Conservation (phyloP, 441 rosid species). For the Dalechampia spathulata region DNA sequence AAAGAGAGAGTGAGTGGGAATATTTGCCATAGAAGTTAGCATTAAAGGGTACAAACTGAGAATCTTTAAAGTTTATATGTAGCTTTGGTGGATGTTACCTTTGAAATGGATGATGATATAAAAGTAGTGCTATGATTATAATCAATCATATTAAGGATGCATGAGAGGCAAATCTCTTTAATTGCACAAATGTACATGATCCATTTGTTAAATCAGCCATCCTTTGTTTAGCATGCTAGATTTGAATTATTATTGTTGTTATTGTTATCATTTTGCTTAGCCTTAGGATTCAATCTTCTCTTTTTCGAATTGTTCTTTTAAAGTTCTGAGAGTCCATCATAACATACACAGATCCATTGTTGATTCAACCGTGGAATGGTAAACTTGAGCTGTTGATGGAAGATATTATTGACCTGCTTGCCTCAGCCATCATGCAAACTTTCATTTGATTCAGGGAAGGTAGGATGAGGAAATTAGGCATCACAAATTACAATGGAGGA, state of each 20-base stretch:
- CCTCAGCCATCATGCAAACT: constrained; percentile 1
- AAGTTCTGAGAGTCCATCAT: neutral
- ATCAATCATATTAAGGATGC: too few relatives aligned
- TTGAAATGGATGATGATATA: constrained; percentile 5
- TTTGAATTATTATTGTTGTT: neutral
- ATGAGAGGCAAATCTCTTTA: too few relatives aligned
- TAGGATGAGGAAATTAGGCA: neutral
- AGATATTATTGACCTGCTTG: neutral
- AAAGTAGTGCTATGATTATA: constrained; percentile 3
- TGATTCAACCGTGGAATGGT: neutral
- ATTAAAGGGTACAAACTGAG: constrained; percentile 20
- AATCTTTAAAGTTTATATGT: constrained; percentile 24
- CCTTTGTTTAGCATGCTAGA: constrained; percentile 1
- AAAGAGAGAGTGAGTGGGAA: constrained; percentile 27
- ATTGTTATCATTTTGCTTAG: too few relatives aligned
- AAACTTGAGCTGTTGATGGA: neutral
- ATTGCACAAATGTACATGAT: constrained; percentile 7
- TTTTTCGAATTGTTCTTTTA: neutral
- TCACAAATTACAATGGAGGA: neutral
- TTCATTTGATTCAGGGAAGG: neutral
- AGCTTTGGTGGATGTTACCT: constrained; percentile 8
- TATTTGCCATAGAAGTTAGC: constrained; percentile 27
- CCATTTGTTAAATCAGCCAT: neutral
- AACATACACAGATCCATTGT: neutral
- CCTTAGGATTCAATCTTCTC: neutral